Base-by-base conservation (phyloP, 495 filamentous ascomycete species). In the Podospora conica region DNA sequence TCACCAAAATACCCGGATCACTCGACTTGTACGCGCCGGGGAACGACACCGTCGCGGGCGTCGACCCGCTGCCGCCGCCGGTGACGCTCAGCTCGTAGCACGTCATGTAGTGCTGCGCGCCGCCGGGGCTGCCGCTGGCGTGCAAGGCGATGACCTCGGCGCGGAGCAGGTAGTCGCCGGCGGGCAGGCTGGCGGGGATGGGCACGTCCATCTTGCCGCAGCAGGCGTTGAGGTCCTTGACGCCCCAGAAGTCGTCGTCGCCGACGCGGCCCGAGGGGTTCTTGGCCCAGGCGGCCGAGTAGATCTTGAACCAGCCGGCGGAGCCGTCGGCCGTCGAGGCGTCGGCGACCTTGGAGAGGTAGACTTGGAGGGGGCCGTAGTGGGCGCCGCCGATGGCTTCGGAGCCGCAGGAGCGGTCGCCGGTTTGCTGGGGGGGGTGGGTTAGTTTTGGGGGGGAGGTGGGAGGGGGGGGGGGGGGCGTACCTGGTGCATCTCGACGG, bases 61-160 rank as follows among this genome's bases (percentile, higher is more conserved):
- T 73, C 3, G 78, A 7, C 27, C 27, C 79, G 33, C 64, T 68
- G 27, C 77, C 79, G 21, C 70, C 63, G 11, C 75, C 76, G 3
- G 68, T 67, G 18, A 82, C 74, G 24, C 74, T 70, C 8, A 82
- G 57, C 73, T 84, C 81, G 73, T 78, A 84, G 74, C 82, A 84
- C 7, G 81, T 80, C 66, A 84, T 74, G 67, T 85, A 84, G 60
- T 82, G 73, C 71, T 85, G 82, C 3, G 79, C 83, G n/a, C 73
- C 73, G 18, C 73, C 74, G 2, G 73, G n/a, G 15, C 67, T 58
- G 27, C 59, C 73, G 10, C 81, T 81, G 0, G 79, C 72, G 57
- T 85, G 83, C 6, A 85, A 75, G 0, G 83, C 83, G n/a, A 84
- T 77, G 3, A 73, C 79, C 71, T 85, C 83, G 27, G 81, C 83